phyloP scores from a whole-genome alignment of 148 eudicot genomes.

The Amaranthus cruentus region DNA sequence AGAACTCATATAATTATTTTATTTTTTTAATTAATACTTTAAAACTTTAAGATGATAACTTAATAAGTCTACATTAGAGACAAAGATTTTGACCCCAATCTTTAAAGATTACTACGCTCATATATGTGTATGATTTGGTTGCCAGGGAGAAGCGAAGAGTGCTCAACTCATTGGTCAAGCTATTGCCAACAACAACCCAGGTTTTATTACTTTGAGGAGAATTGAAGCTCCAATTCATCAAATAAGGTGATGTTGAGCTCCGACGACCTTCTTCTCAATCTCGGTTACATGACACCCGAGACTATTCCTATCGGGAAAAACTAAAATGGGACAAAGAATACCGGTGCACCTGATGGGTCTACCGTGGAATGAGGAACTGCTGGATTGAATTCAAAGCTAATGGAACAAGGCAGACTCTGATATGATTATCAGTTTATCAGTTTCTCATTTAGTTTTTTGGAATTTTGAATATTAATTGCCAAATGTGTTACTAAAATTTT shows the following conservation, averaged over 20 bases:
- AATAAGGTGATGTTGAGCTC: conserved; percentile 74
- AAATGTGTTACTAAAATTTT: not conserved
- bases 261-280: conserved; percentile 75
- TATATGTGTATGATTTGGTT: conserved; percentile 4
- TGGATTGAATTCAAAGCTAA: conserved; percentile 4
- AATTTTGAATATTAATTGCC: conserved; percentile 3
- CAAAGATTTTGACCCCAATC: too few species aligned
- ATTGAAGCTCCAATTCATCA: conserved; percentile 70
- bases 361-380: not conserved
- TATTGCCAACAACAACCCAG: conserved; percentile 73
- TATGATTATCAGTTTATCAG: not conserved
- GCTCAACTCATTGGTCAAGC: conserved; percentile 94
- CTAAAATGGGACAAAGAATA: not conserved
- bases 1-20: too few species aligned
- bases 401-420: conserved; percentile 19
- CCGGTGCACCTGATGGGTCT: not conserved
- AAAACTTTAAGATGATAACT: too few species aligned
- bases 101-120: too few species aligned
- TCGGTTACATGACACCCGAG: conserved; percentile 44
- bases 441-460: not conserved
- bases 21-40: too few species aligned
- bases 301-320: conserved; percentile 22
- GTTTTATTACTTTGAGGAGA: conserved; percentile 75
- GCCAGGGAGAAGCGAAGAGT: conserved; percentile 96
- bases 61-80: too few species aligned